Evolutionary conservation across 1,284 basidiomycete genomes (phyloP).

Genomic region (Bjerkandera adusta): DNA sequence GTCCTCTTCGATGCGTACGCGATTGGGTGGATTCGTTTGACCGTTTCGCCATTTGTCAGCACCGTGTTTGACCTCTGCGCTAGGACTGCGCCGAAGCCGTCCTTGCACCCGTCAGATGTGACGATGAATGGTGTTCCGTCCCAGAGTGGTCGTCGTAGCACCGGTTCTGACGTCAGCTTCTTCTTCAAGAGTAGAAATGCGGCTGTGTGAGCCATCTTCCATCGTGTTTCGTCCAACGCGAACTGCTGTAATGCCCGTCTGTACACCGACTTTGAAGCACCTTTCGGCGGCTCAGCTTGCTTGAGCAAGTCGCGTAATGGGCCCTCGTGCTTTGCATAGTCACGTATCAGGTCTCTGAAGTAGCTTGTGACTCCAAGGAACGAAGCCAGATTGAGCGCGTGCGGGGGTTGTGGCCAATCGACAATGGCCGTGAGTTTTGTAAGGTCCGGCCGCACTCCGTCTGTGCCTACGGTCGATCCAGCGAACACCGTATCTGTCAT

Average conservation of each 20-base stretch:
- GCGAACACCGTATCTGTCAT: conserved; percentile 32
- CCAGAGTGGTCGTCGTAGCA: conserved; percentile 13
- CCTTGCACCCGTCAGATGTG: conserved; percentile 19
- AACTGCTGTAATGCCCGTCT: conserved; percentile 2
- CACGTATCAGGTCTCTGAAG: conserved; percentile 22
- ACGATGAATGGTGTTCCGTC: conserved; percentile 18
- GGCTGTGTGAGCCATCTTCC: conserved; percentile 10
- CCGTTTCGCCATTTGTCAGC: conserved; percentile 12
- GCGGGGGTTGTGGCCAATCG: conserved; percentile 30
- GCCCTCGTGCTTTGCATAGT: conserved; percentile 16
- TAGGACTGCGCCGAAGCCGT: conserved; percentile 19
- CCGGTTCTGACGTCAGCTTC: conserved; percentile 16
- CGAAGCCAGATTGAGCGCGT: conserved; percentile 25
- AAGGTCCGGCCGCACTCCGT: conserved; percentile 31
- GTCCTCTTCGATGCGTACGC: conserved; percentile 19
- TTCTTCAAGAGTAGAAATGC: conserved; percentile 17
- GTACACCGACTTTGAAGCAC: conserved; percentile 5
- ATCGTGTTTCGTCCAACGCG: conserved; percentile 4
- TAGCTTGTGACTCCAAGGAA: conserved; percentile 26
- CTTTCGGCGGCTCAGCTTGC: conserved; percentile 6
- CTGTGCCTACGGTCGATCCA: conserved; percentile 27
- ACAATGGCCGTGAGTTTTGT: conserved; percentile 35
- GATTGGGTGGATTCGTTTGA: conserved; percentile 13
- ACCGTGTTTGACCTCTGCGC: conserved; percentile 10
- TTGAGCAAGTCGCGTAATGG: conserved; percentile 16